Percentiles rank a stretch among this genome's conserved stretches.
phyloP scores from a whole-genome alignment of 495 filamentous ascomycete genomes.

The Lasiosphaeria miniovina region DNA sequence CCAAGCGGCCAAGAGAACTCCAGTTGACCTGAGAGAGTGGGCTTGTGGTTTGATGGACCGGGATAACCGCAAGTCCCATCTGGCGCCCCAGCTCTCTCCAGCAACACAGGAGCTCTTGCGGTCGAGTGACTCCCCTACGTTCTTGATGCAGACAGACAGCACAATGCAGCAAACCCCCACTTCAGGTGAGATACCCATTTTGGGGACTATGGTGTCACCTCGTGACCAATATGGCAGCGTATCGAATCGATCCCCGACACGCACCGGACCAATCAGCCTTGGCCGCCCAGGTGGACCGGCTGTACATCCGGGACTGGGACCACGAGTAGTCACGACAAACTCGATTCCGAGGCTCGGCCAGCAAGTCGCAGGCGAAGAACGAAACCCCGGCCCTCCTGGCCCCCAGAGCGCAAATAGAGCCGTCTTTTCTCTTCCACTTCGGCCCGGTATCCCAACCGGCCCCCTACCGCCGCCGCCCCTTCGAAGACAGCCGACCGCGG shows the following conservation, averaged over 20 bases:
- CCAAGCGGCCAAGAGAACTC: slow-evolving; percentile 91
- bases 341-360: slow-evolving; percentile 39
- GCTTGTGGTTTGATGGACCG: slow-evolving; percentile 85
- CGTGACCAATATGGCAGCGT: slow-evolving; percentile 38
- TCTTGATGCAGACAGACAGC: slow-evolving; percentile 30
- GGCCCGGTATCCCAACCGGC: slow-evolving; percentile 43
- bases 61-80: slow-evolving; percentile 88
- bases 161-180: slow-evolving; percentile 52
- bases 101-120: slow-evolving; percentile 57
- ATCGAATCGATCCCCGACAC: slow-evolving; percentile 43
- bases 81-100: slow-evolving; percentile 64
- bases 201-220: slow-evolving; percentile 44
- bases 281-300: slow-evolving; percentile 42
- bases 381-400: slow-evolving; percentile 12
- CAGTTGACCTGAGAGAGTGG: slow-evolving; percentile 86
- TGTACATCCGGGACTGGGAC: slow-evolving; percentile 51
- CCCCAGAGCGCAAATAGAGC: slow-evolving; percentile 24
- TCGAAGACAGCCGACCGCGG: slow-evolving; percentile 35
- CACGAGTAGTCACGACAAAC: slow-evolving; percentile 44
- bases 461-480: slow-evolving; percentile 45
- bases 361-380: slow-evolving; percentile 26
- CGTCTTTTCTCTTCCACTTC: slow-evolving; percentile 48
- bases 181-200: slow-evolving; percentile 65
- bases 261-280: slow-evolving; percentile 39
- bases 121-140: slow-evolving; percentile 49